Conservation (phyloP, 306 rosid species). For the Quercus dentata region DNA sequence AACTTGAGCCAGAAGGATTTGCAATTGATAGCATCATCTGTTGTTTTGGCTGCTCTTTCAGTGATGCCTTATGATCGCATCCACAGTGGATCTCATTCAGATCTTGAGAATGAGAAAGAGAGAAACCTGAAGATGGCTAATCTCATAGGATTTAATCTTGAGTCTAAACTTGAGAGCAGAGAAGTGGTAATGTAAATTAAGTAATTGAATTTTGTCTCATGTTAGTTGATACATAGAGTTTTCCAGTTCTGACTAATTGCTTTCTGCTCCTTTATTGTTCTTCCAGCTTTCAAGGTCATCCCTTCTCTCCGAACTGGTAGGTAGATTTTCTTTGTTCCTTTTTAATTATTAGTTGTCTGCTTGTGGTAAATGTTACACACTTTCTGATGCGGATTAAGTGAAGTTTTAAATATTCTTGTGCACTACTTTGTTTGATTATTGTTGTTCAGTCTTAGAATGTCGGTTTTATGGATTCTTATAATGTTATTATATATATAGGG, state of each 20-base stretch:
- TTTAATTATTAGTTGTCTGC: neutral
- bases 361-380: neutral
- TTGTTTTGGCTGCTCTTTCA: slow-evolving; percentile 91
- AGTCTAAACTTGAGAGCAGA: slow-evolving; percentile 74
- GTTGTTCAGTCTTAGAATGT: neutral
- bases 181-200: slow-evolving; percentile 64
- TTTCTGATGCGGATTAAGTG: neutral
- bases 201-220: neutral
- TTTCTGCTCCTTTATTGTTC: slow-evolving; percentile 8
- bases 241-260: neutral
- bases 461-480: neutral
- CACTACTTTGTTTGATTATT: neutral
- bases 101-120: slow-evolving; percentile 86
- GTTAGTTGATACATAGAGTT: neutral
- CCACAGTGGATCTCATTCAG: slow-evolving; percentile 75
- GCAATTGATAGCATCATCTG: slow-evolving; percentile 96
- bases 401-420: neutral
- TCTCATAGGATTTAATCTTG: slow-evolving; percentile 90
- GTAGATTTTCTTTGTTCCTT: slow-evolving; percentile 6
- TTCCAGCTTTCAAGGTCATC: slow-evolving; percentile 79
- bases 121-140: slow-evolving; percentile 87
- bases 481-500: neutral
- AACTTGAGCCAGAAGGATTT: slow-evolving; percentile 94
- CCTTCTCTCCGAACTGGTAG: slow-evolving; percentile 92
- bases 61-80: slow-evolving; percentile 76